Evolutionary conservation across 2,329 filamentous ascomycete genomes (phyloP), one percentile per base, ranked within the genome.

Genomic region (Hyphodiscus sp.): DNA sequence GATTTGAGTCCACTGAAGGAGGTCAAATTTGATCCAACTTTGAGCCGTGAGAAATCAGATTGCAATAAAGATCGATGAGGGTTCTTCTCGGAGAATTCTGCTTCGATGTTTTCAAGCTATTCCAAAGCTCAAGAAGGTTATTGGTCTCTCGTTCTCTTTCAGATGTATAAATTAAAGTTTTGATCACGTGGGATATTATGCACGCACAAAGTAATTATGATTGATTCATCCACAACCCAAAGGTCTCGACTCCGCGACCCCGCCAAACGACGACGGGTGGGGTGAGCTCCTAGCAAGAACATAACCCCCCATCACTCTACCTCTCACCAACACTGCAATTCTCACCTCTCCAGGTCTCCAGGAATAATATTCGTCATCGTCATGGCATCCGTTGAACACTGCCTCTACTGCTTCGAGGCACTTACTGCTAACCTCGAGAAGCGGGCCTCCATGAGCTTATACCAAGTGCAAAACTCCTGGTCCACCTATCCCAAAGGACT

Each of bases 391-490:
- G 73, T 81, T 64, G 86, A 85, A 55, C 92, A 97, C 72, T 96
- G 91, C 71, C 83, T 92, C 66, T 91, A 86, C 72, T 96, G 91
- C 76, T 97, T 99, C 76, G 94, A 99, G 73, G 78, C 79, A 42
- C 83, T 99, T 41, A 79, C 82, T 48, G 86, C 91, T 51, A 81
- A 83, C 56, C 88, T 95, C 61, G 81, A 89, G 61, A 74, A 79
- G 59, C 85, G 86, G 57, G 76, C 84, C 54, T 74, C 87, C 11
- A 76, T 91, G 63, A 77, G 76, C 47, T 81, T 97, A 20, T 69
- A 75, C 44, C 77, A 86, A 59, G 79, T 96, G 56, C 81, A 92
- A 71, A 74, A 81, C 18, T 81, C 86, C 8, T 95, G 70, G 56
- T 65, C 68, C 16, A 67, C 64, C 16, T 67, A 69, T 53, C 67